Evolutionary conservation across 306 rosid genomes (phyloP), one percentile per base, ranked within the genome.

Genomic region (Cyclanthera cordifolia): DNA sequence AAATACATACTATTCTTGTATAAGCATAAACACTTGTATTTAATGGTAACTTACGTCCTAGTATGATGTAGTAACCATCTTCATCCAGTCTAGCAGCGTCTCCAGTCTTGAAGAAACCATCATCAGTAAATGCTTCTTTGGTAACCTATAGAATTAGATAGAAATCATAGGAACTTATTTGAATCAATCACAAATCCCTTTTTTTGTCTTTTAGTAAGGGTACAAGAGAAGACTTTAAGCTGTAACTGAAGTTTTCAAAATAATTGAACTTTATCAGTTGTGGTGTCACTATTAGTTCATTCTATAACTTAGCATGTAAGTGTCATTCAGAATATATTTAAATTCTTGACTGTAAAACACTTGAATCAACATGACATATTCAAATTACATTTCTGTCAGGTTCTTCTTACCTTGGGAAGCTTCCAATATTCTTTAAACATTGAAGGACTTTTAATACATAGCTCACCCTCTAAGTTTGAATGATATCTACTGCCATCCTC

Each of bases 61-160:
- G 67, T 79, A 89, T 93, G 79, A 87, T 69, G 77, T 73, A 89
- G 71, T 93, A 93, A 46, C 96, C 96, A 82, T 89, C 95, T 69
- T 82, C 79, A 69, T 93, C 95, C 67, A 77, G 82, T 66, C 78
- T 87, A 64, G 79, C 96, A 52, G 98, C 85, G 78, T 93, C 96
- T 72, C 98, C 98, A n/a, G 98, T 89, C 80, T 79, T 93, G 80
- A 87, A 93, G 80, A 82, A 93, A n/a, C 94, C 95, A 48, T 80
- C 95, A 50, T 85, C 85, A 41, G 80, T 83, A 79, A 93, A 93
- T 34, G 95, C 85, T 73, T 79, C 85, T 75, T 78, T 84, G 0
- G 96, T 93, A 55, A 80, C 84, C 98, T 93, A 63, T 56, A 69
- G 34, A 72, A 53, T 21, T 47, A 68, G 67, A 57, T 57, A 15